A percentile compares a stretch with the other conserved stretches of the same genome.
phyloP scores from a whole-genome alignment of 345 rosid species.

The Reutealis trisperma region DNA sequence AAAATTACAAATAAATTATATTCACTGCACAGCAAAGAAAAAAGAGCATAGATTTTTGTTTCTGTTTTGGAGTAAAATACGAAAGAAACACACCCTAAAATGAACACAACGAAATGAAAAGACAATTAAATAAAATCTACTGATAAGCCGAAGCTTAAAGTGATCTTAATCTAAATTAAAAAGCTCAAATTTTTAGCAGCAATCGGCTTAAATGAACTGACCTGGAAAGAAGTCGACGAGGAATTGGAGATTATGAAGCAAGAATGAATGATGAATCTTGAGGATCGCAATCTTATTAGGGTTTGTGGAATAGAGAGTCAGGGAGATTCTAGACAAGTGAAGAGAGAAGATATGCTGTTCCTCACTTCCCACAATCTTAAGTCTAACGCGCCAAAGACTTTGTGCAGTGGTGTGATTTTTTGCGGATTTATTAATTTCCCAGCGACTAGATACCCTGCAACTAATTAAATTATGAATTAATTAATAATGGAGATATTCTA shows the following conservation, averaged over 20 bases:
- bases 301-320: neutral
- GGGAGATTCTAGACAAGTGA: neutral
- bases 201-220: neutral
- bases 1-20: neutral
- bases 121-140: neutral
- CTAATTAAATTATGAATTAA: no score
- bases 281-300: neutral
- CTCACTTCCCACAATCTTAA: neutral
- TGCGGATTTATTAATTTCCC: no score
- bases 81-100: no score
- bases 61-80: no score
- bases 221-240: neutral
- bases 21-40: neutral
- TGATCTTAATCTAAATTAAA: no score
- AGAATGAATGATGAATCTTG: neutral
- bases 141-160: neutral
- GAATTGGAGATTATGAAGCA: neutral
- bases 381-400: neutral
- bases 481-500: no score
- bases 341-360: constrained; percentile 1
- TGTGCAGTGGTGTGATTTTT: no score
- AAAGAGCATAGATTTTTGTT: no score
- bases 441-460: no score
- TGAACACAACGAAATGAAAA: neutral
- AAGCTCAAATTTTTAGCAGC: neutral